Evolutionary conservation across 305 asterid genomes (phyloP), one percentile per base, ranked within the genome.

Genomic region (Plantago coronopus): DNA sequence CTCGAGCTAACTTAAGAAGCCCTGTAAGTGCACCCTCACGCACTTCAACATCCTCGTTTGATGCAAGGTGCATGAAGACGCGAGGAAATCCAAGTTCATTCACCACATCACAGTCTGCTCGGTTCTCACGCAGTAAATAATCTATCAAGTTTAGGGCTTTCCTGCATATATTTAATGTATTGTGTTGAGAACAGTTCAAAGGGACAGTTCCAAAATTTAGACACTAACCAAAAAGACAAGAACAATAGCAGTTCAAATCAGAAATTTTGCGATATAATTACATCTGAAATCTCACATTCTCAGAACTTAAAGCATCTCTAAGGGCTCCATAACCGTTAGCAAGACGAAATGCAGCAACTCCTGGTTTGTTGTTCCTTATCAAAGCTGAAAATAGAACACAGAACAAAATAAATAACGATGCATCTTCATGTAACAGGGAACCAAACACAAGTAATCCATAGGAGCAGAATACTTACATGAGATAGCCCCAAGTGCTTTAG

Each of bases 401-500:
- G 40, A 5, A 31, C 17, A 22, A 54, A 17, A 42, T 13, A 14
- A 19, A 2, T 16, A 63, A 13, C 10, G 16, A 50, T 38, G 25
- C 1, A 16, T 10, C 43, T 53, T 54, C 31, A 44, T 15, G 14
- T 11, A 19, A 48, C 25, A n/a, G 17, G 27, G 42, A 43, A 47
- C 4, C 12, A 12, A 45, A 5, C 63, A 17, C 2, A 17, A 15
- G 45, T 43, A 59, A 54, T 6, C 12, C 2, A 11, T 23, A 46
- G 45, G 47, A 16, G 19, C 27, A 5, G 40, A 7, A 34, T 37
- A 69, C 94, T 72, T 56, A 93, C 97, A 87, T 62, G 99, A 83
- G 65, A 93, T 83, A 57, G 99, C 97, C 42, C 94, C 91, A 11
- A 89, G 90, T 7, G 97, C 90, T 76, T 89, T 82, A 2, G 95